Conservation (phyloP, 805 yeast genomes). For the Barnettozyma pratensis region DNA sequence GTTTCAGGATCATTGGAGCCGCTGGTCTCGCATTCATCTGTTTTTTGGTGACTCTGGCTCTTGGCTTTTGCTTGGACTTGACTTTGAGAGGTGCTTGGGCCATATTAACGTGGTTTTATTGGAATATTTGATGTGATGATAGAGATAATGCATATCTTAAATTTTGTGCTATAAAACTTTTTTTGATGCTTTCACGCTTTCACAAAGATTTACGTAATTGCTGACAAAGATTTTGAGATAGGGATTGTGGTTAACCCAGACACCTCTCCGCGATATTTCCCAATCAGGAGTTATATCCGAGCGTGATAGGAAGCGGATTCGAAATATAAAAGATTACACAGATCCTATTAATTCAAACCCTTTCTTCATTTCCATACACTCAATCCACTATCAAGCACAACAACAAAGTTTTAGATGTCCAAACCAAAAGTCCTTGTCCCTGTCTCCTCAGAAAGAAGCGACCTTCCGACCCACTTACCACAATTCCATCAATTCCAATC, state of each 20-base stretch:
- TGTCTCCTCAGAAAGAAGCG: conserved; percentile 29
- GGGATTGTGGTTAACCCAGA: no score
- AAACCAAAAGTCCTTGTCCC: conserved; percentile 15
- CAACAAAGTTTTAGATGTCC: conserved; percentile 5
- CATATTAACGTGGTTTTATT: conserved; percentile 33
- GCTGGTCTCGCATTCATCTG: conserved; percentile 62
- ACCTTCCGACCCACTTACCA: conserved; percentile 40
- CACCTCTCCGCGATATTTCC: not conserved
- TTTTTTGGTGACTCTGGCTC: conserved; percentile 47
- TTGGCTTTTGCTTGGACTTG: conserved; percentile 31
- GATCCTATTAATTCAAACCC: no score
- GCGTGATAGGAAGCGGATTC: no score
- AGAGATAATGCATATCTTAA: no score
- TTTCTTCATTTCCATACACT: no score
- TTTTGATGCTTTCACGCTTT: no score
- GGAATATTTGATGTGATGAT: not conserved
- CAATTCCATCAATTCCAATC: conserved; percentile 39
- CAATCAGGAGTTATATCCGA: not conserved
- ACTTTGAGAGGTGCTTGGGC: conserved; percentile 72
- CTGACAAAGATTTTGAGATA: not conserved
- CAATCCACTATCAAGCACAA: not conserved
- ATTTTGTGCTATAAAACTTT: no score
- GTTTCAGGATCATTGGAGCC: conserved; percentile 68
- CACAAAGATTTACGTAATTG: not conserved
- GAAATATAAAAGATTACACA: no score